A percentile compares a stretch with the other conserved stretches of the same genome.
phyloP scores from a whole-genome alignment of 805 yeast species.

The Saturnispora sanitii region DNA sequence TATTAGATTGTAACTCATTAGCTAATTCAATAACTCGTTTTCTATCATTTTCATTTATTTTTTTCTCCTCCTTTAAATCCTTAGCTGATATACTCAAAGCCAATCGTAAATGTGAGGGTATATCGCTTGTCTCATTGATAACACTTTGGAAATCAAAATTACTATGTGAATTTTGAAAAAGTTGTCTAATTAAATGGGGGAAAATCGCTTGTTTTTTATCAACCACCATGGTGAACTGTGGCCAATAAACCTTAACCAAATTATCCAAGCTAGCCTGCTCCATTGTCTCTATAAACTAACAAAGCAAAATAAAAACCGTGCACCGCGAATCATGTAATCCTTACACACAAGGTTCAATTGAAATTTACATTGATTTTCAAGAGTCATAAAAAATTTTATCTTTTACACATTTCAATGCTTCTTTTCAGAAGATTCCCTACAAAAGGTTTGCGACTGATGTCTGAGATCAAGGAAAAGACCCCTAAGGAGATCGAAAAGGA shows the following conservation, averaged over 20 bases:
- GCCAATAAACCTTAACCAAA: constrained; percentile 3
- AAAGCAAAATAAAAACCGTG: not conserved
- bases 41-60: not conserved
- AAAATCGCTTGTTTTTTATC: not conserved
- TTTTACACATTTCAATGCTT: constrained; percentile 3
- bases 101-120: constrained; percentile 4
- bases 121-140: not conserved
- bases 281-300: not conserved
- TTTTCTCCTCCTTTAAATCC: not conserved
- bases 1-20: not conserved
- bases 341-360: not conserved
- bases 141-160: not conserved
- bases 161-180: not conserved
- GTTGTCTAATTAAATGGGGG: not conserved
- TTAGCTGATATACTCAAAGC: constrained; percentile 4
- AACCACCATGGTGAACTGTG: not conserved
- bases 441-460: constrained; percentile 5
- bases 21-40: not conserved
- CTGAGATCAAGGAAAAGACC: constrained; percentile 32
- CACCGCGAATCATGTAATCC: not conserved
- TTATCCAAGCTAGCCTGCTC: too few species aligned
- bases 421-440: constrained; percentile 6
- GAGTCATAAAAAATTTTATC: constrained; percentile 9
- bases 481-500: constrained; percentile 65
- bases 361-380: not conserved